Base-by-base conservation (phyloP, 2,329 filamentous ascomycete species). In the Colletotrichum sp. region DNA sequence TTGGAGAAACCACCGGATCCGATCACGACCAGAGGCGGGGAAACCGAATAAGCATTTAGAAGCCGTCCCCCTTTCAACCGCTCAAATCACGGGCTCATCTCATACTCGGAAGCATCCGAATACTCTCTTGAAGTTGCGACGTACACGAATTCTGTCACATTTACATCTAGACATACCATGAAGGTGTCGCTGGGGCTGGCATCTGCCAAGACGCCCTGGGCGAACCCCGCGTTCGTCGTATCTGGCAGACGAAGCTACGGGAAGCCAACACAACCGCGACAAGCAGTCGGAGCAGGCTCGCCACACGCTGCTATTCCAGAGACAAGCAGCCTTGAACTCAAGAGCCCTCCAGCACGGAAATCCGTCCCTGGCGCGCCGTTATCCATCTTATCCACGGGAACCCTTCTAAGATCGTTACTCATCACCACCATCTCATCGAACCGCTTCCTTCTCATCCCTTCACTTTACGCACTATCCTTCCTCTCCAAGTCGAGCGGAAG, bases 381-480 rank as follows among this genome's bases (percentile, higher is more conserved):
- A 1, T 79, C 81, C 34, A 78, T 77, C 26, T 78, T 87, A 7
- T 82, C 86, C 0, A 83, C 81, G 1, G 72, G 79, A 10, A 80
- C 83, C 21, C 81, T 88, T 7, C 81, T 86, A 7, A 80, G 86
- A 70, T 88, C 86, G 0, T 80, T 88, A 2, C 75, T 88, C 21
- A 82, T 89, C 72, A 84, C 87, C 32, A 85, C 86, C 18, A 82
- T 90, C 16, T 89, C 87, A 0, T 89, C 88, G 4, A 86, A 86
- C 72, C 85, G 84, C 28, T 82, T 81, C 68, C 82, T 88, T 2
- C 82, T 88, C 6, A 71, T 83, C 21, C 85, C 83, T 16, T 82
- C 83, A 21, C 79, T 86, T n/a, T 79, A 81, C 0, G 78, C 86
- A 4, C 82, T 88, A 1, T 82, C 83, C 6, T 83, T 86, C 39